Base-by-base conservation (phyloP, 441 rosid species). In the Gossypium aridum region DNA sequence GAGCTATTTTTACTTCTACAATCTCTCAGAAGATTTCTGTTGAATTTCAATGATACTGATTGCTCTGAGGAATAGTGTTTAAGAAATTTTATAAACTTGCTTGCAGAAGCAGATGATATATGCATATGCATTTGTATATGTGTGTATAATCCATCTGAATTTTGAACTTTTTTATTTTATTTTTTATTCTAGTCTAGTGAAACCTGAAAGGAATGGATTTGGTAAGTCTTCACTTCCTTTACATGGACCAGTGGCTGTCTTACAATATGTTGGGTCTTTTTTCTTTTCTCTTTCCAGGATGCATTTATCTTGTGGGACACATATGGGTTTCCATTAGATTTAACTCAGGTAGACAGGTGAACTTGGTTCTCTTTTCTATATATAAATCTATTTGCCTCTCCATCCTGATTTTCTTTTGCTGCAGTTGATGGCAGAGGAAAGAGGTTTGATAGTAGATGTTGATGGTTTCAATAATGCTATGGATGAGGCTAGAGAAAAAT, bases 391-490 rank as follows among this genome's bases (percentile, higher is more conserved):
- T 76, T 76, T 73, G 56, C 16, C 13, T 76, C 26, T 63, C 26
- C 6, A 60, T 76, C 60, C 72, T 76, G 63, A 82, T 57, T 34
- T 66, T 77, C 67, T 55, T 22, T 10, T 53, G 8, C 28, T 75
- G 25, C 85, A 96, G 99, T 81, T 96, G 82, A 96, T 96, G 98
- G 98, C 98, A 26, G 97, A 92, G 81, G 99, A 93, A 88, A 92
- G 89, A 78, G 91, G 98, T 39, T 84, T 96, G 71, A 76, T 20
- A 17, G 99, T 96, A 76, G 97, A 96, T 82, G 83, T 89, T 59
- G 88, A 89, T 51, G 98, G 97, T 79, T 96, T 91, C 80, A 85
- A 90, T 73, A 80, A 75, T 34, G 91, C 96, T 72, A 93, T 93
- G 98, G 89, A 91, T 49, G 98, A 96, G 82, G 98, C 98, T n/a